These are phyloP conservation scores for Moesziomyces sp. DNA, from an alignment of 1,284 basidiomycete species.

Conservation along the genomic window DNA sequence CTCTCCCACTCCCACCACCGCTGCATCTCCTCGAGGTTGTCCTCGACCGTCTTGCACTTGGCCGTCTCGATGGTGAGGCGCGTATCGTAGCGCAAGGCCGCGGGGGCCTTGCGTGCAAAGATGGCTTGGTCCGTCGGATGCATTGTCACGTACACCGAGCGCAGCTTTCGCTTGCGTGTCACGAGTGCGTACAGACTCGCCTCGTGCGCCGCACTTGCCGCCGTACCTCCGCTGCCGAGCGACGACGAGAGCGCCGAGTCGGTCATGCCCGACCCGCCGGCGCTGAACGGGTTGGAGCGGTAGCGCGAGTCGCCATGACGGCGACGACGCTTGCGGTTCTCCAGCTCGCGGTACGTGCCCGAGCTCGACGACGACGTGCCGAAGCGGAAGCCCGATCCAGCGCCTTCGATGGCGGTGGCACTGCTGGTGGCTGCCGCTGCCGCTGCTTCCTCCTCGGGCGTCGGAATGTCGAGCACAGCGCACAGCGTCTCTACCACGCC, in stretches of 20 bases:
- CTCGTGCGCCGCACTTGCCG: slow-evolving; percentile 27
- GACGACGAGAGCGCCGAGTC: slow-evolving; percentile 35
- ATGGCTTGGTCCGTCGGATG: slow-evolving; percentile 48
- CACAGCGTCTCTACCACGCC: slow-evolving; percentile 49
- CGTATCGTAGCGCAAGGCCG: slow-evolving; percentile 33
- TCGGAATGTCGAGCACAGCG: slow-evolving; percentile 46
- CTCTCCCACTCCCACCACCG: slow-evolving; percentile 53
- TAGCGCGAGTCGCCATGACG: slow-evolving; percentile 35
- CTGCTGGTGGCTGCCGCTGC: slow-evolving; percentile 26
- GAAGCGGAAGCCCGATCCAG: slow-evolving; percentile 34
- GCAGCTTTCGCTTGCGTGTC: slow-evolving; percentile 46
- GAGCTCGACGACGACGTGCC: slow-evolving; percentile 36
- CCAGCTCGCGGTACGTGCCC: slow-evolving; percentile 40
- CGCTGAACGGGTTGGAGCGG: slow-evolving; percentile 37
- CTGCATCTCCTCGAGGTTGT: slow-evolving; percentile 50
- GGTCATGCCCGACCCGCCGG: slow-evolving; percentile 25
- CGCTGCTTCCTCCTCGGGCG: slow-evolving; percentile 40
- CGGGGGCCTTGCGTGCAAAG: slow-evolving; percentile 46
- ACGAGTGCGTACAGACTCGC: slow-evolving; percentile 42
- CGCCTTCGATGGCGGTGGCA: slow-evolving; percentile 19
- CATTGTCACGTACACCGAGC: slow-evolving; percentile 44
- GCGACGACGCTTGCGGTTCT: slow-evolving; percentile 35
- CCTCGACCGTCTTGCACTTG: slow-evolving; percentile 39
- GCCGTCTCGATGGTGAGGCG: slow-evolving; percentile 45
- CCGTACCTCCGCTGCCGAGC: slow-evolving; percentile 18